Percentiles rank a stretch among this genome's conserved stretches.
phyloP scores from a whole-genome alignment of 768 basidiomycete genomes.

The Russula brevipes region DNA sequence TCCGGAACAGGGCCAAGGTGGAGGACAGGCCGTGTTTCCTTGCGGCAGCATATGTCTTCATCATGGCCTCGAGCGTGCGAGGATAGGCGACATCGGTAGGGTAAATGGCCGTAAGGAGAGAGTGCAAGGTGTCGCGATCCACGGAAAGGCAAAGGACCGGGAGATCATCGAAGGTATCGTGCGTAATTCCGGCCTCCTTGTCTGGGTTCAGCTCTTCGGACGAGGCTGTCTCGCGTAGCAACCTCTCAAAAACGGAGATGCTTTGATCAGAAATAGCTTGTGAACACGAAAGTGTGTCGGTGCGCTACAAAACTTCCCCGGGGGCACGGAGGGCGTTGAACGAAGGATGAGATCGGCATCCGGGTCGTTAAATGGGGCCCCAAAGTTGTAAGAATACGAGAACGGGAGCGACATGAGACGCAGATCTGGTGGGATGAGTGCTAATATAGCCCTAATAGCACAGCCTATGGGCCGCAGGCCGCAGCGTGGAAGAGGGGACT shows the following conservation, averaged over 20 bases:
- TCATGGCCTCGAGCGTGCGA: slow-evolving; percentile 6
- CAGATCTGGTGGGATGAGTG: background rate
- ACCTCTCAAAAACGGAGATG: slow-evolving; percentile 13
- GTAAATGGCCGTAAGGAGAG: slow-evolving; percentile 17
- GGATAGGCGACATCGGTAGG: slow-evolving; percentile 10
- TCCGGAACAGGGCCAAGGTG: background rate
- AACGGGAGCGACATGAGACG: background rate
- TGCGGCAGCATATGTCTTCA: slow-evolving; percentile 6
- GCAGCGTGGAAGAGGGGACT: background rate
- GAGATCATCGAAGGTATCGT: background rate
- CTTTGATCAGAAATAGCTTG: slow-evolving; percentile 8
- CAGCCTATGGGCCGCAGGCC: background rate
- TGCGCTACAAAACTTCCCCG: background rate
- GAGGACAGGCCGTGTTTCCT: slow-evolving; percentile 4
- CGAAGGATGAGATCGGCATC: slow-evolving; percentile 32
- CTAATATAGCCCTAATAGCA: background rate
- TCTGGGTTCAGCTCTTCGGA: background rate
- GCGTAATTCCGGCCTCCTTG: background rate
- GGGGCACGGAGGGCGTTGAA: background rate
- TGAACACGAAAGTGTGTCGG: slow-evolving; percentile 11
- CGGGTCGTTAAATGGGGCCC: slow-evolving; percentile 43
- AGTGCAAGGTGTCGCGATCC: slow-evolving; percentile 14
- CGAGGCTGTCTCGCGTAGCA: background rate
- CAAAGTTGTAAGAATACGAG: slow-evolving; percentile 27
- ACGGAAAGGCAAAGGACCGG: slow-evolving; percentile 4